Evolutionary conservation across 1,284 basidiomycete genomes (phyloP), one percentile per base, ranked within the genome.

Genomic region (Ganoderma lingzhi): DNA sequence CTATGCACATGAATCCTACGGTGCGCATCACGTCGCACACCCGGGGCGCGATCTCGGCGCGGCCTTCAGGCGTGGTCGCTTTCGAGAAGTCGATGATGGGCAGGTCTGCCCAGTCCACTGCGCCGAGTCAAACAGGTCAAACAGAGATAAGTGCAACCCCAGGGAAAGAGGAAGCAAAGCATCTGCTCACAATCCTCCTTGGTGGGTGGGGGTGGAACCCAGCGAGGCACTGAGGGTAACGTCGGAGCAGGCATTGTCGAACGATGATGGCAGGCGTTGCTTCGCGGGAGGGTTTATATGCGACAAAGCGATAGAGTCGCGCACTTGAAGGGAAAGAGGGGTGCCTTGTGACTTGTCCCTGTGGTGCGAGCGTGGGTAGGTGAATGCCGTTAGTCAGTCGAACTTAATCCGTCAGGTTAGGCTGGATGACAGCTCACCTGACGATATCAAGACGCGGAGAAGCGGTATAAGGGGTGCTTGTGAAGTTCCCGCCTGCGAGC

Each of bases 81-180:
- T 84, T 84, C 39, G 87, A 82, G 12, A 93, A 78, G 75, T 93
- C 91, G 68, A 93, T 85, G 64, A 87, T 83, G 19, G 88, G 83
- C 23, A 93, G 84, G 59, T 92, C 85, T 0, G 89, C 92, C 82
- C 88, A 92, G 51, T 90, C 85, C 79, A 90, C 90, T 91, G 59
- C 12, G 23, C 12, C 35, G n/a, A 37, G 2, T 55, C 30, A 32
- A 39, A 23, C 35, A 19, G 41, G 2, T 55, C 30, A 32, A 39
- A 23, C 35, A 19, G 41, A 59, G 42, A 37, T 35, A 6, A 55
- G 45, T 10, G 8, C 5, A n/a, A 8, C 23, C n/a, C 17, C 9
- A 19, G 53, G 2, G 45, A 17, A n/a, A 12, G 39, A 28, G 3
- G 17, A 30, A 19, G 30, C 32, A 44, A 51, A n/a, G 48, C 17